Base-by-base conservation (phyloP, 768 basidiomycete genomes). In the Hebeloma cylindrosporum region DNA sequence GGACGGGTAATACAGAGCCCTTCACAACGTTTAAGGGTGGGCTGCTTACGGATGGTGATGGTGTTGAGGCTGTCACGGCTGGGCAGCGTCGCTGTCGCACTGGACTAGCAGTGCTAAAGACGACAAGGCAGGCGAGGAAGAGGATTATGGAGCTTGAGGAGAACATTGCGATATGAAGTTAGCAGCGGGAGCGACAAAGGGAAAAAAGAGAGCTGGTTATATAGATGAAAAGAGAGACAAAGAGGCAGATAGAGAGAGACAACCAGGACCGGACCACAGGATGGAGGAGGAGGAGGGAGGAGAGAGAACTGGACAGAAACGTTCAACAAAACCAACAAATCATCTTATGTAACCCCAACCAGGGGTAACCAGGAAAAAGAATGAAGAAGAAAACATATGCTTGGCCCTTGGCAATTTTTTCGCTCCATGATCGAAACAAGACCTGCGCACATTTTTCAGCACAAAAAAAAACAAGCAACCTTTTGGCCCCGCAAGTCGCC, bases 81-180 rank as follows among this genome's bases (percentile, higher is more conserved):
- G 37, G 52, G 27, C 52, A 53, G 8, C 50, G 44, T 28, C 40
- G 18, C 16, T 52, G 45, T 44, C 54, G 57, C 27, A 50, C 51
- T 36, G 51, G 62, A 40, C 30, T 37, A 25, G 59, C 52, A 32
- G 42, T 46, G 47, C 40, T 26, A 20, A 56, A 43, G 18, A 45
- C 48, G 33, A 56, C 27, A 43, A 63, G 42, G 38, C 60, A 45
- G 22, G 55, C 58, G 29, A 63, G 37, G 52, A 60, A 47, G 37
- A 62, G 40, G 50, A 60, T 18, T 53, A 62, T 43, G 43, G 58
- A 52, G 43, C 56, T 50, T 11, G 54, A 44, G 26, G 61, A 43
- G 50, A 58, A 55, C 66, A 67, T 59, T 47, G 44, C 49, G 40
- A 45, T 17, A 18, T 36, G 30, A 50, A 47, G 33, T 47, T 31